Evolutionary conservation across 768 basidiomycete species (phyloP), one percentile per base, ranked within the genome.

Genomic region (Inosperma sp.): DNA sequence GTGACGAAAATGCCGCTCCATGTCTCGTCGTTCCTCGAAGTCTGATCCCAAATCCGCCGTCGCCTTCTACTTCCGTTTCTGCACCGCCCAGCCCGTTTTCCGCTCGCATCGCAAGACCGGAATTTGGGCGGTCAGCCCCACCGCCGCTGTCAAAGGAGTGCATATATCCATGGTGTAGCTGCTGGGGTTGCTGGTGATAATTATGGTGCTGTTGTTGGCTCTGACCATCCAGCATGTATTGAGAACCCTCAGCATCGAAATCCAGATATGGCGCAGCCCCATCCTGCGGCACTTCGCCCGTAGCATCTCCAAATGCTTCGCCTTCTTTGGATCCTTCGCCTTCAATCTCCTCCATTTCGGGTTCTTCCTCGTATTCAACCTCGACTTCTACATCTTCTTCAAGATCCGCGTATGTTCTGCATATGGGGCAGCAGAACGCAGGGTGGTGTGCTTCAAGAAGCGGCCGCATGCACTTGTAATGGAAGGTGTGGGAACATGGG

Each of bases 381-480:
- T 74, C 74, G 3, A 74, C 68, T 53, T 97, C 95, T 42, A 96
- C 94, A 62, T 97, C 95, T 50, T 92, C 93, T 42, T 98, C 93
- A 14, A 99, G 80, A 65, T 98, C 87, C 12, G 93, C 93, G 60
- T 87, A 99, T 0, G 93, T 93, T 33, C 95, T 78, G 67, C 95
- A 99, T 6, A 99, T 79, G 0, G 95, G 95, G 62, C 95, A 99
- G 12, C 83, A 88, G 72, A 98, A 99, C 5, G 89, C 88, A 0
- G 94, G 91, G 59, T 93, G 83, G 68, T 97, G 92, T n/a, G 79
- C 69, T 57, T 89, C 80, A 35, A 97, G 77, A 9, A 98, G 76
- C 2, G 94, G 95, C 1, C 93, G 81, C 53, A 99, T 93, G 66
- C 95, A 97, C 68, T 97, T 98, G 80, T 90, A 93, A 71, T 93